phyloP scores from a whole-genome alignment of 352 stramenopile genomes.

The Phytophthora pini region DNA sequence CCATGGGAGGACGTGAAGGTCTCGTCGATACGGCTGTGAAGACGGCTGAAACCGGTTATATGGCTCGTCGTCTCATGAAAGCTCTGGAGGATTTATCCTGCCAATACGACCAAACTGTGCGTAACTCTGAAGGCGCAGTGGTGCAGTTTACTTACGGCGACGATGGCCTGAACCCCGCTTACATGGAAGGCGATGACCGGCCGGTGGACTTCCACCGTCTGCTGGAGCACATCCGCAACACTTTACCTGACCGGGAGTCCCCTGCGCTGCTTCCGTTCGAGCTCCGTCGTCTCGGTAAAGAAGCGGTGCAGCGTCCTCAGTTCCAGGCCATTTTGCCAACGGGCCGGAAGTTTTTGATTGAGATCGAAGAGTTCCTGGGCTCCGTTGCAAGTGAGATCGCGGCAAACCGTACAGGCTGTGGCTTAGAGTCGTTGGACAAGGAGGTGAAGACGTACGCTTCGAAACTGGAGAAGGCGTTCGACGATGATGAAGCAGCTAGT shows the following conservation, averaged over 20 bases:
- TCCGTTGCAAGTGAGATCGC: conserved; percentile 72
- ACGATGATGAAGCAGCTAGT: conserved; percentile 48
- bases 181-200: conserved; percentile 95
- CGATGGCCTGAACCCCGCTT: conserved; percentile 97
- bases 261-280: conserved; percentile 81
- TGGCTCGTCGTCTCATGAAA: conserved; percentile 98
- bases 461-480: conserved; percentile 72
- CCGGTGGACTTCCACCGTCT: conserved; percentile 97
- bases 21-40: conserved; percentile 99
- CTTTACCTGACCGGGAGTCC: conserved; percentile 73
- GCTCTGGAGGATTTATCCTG: conserved; percentile 98
- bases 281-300: conserved; percentile 85
- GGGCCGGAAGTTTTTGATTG: conserved; percentile 91
- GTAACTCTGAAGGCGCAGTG: conserved; percentile 90
- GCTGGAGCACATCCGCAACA: conserved; percentile 89
- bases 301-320: conserved; percentile 77
- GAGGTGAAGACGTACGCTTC: conserved; percentile 68
- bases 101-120: conserved; percentile 94
- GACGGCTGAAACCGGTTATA: conserved; percentile 99
- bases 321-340: conserved; percentile 89
- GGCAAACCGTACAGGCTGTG: conserved; percentile 52
- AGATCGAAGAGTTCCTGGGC: conserved; percentile 88
- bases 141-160: conserved; percentile 99
- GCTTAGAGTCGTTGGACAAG: conserved; percentile 74
- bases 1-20: conserved; percentile 99